Base-by-base conservation (phyloP, 495 filamentous ascomycete species). In the Schizothecium vesticola region DNA sequence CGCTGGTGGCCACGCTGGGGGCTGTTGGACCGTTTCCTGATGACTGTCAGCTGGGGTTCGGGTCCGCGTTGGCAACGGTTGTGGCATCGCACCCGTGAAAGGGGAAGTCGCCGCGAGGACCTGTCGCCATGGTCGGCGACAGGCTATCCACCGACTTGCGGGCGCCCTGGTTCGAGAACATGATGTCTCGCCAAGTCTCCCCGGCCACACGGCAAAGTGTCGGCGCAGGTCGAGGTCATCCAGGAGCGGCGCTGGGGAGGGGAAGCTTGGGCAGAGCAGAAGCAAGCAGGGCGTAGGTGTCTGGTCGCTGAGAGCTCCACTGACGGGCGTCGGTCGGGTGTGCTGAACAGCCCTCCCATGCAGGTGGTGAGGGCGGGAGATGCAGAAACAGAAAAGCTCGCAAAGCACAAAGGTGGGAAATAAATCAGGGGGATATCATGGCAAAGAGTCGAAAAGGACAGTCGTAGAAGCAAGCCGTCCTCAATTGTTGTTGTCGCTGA, bases 131-230 rank as follows among this genome's bases (percentile, higher is more conserved):
- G 23, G 82, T 79, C 66, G 84, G 80, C 64, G 85, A 83, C 73
- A 91, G 77, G 73, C 86, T 91, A 76, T 92, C 90, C 70, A 89
- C 83, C 70, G 90, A 92, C 78, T 87, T 89, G 75, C 89, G 87
- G 68, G 86, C 87, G 66, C 80, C 84, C 67, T 83, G 76, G 68
- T 80, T 83, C 69, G 88, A 85, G 75, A 86, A 87, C 90, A 93
- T 93, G 76, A 77, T 83, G 72, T 33, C 65, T 65, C 73, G 67
- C 68, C 65, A 64, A 66, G 70, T 51, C 69, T 73, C 69, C 75
- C 74, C 75, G 58, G 72, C 73, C 73, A 22, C 66, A 66, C 63
- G 69, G 71, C 70, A 43, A 69, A 61, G 57, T 70, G 13, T 11
- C 43, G 43, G 43, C 16, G 23, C 57, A 57, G 61, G 31, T 51